Evolutionary conservation across 2,329 filamentous ascomycete species (phyloP), one percentile per base, ranked within the genome.

Genomic region (Colletotrichum melonis): DNA sequence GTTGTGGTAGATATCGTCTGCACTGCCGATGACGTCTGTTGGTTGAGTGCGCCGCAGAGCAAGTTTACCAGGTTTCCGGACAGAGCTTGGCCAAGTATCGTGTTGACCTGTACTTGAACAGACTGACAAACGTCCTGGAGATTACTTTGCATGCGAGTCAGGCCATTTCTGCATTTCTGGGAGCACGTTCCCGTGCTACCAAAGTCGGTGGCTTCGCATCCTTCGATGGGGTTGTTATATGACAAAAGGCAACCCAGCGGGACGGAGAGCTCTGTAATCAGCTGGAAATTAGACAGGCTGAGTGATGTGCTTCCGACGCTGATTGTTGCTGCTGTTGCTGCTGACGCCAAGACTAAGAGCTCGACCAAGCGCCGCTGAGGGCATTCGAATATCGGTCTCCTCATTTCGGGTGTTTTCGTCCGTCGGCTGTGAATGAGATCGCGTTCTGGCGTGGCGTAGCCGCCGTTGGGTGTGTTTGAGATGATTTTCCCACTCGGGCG

Each of bases 181-280:
- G 85, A 86, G 77, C 86, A 88, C 2, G 75, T 75, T 14, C 75
- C 79, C 46, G 79, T 80, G 2, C 67, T 67, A 7, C 72, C 75
- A 30, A 86, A 86, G 75, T 87, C 85, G 67, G 67, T 32, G 4
- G 76, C 42, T 4, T 64, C 69, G 76, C 86, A 88, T 63, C 81
- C 80, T n/a, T 68, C 55, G 30, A 88, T 81, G 5, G 81, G 81
- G 6, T 79, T 78, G 75, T 84, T 83, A 78, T 88, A 88, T 42
- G 83, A 84, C 49, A 81, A 76, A 16, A 82, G 78, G 75, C 86
- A 88, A 55, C 75, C 76, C 46, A 83, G 67, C 0, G 84, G 81
- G 11, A 84, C 78, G 5, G 80, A 76, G n/a, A 80, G 73, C 12
- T 81, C 78, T n/a, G 80, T 78, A 67, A 87, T 80, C 55, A 81